Conservation (phyloP, 2,329 filamentous ascomycete genomes). For the Venturia oleaginea region DNA sequence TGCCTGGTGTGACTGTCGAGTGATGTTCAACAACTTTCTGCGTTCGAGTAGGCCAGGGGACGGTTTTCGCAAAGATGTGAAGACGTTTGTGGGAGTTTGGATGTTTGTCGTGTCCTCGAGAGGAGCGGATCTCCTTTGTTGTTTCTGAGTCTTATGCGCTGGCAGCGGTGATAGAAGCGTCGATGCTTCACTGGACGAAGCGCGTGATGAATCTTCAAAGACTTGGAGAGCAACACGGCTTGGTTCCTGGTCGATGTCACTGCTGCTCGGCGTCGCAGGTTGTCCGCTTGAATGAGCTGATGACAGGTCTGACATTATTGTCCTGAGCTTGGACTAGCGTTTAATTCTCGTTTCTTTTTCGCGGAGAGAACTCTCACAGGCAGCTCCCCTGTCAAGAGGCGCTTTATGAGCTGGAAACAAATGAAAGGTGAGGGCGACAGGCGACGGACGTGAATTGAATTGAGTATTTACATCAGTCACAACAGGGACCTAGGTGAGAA, state of each 20-base stretch:
- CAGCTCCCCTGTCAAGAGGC: not conserved
- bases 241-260: not conserved
- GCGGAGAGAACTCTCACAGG: not conserved
- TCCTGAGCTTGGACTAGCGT: not conserved
- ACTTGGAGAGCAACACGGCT: not conserved
- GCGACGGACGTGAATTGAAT: not conserved
- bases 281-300: not conserved
- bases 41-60: conserved; percentile 36
- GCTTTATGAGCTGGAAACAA: not conserved
- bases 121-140: conserved; percentile 12
- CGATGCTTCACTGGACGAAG: not conserved
- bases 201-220: not conserved
- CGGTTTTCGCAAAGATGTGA: conserved; percentile 24
- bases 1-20: conserved; percentile 20
- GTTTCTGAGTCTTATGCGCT: not conserved
- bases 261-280: not conserved
- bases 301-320: not conserved
- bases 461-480: not conserved
- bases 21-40: conserved; percentile 30
- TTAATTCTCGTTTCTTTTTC: not conserved
- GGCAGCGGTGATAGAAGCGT: not conserved
- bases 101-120: conserved; percentile 14
- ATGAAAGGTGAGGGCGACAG: not conserved
- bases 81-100: not conserved
- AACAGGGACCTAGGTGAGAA: too few species aligned